Percentiles rank a stretch among this genome's conserved stretches.
These are phyloP conservation scores for Euptelea pleiosperma DNA, from an alignment of 164 flowering plant species.

Conservation along the genomic window DNA sequence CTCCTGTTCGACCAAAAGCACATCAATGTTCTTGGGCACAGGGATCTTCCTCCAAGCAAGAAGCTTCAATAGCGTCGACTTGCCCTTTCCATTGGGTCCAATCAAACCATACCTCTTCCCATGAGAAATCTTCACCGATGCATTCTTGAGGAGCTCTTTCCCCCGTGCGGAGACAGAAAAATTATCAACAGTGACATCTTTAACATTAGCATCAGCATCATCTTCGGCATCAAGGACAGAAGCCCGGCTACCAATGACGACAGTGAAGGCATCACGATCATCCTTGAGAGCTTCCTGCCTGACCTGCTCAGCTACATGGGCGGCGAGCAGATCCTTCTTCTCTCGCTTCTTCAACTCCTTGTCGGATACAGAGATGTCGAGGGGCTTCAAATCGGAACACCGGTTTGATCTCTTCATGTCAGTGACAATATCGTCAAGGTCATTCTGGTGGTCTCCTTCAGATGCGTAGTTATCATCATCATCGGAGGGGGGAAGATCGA, in stretches of 20 bases:
- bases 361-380: constrained; percentile 39
- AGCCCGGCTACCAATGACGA: constrained; percentile 52
- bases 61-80: constrained; percentile 70
- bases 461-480: constrained; percentile 49
- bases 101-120: constrained; percentile 70
- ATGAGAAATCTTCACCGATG: constrained; percentile 35
- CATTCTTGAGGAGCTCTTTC: background rate
- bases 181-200: constrained; percentile 60
- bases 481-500: constrained; percentile 80
- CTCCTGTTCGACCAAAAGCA: constrained; percentile 77
- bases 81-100: constrained; percentile 82
- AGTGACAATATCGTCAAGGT: background rate
- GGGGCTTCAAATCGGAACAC: constrained; percentile 25
- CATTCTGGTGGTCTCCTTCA: constrained; percentile 20
- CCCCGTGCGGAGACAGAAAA: constrained; percentile 50
- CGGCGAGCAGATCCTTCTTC: constrained; percentile 54
- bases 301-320: constrained; percentile 46
- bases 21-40: constrained; percentile 79
- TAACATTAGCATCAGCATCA: constrained; percentile 62
- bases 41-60: constrained; percentile 92
- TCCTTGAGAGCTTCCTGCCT: constrained; percentile 63
- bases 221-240: constrained; percentile 1
- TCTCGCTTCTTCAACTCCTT: constrained; percentile 56
- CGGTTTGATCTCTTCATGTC: constrained; percentile 7
- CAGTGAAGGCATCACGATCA: constrained; percentile 76